Evolutionary conservation across 2,329 filamentous ascomycete species (phyloP).

Genomic region (Cercospora berteroae): DNA sequence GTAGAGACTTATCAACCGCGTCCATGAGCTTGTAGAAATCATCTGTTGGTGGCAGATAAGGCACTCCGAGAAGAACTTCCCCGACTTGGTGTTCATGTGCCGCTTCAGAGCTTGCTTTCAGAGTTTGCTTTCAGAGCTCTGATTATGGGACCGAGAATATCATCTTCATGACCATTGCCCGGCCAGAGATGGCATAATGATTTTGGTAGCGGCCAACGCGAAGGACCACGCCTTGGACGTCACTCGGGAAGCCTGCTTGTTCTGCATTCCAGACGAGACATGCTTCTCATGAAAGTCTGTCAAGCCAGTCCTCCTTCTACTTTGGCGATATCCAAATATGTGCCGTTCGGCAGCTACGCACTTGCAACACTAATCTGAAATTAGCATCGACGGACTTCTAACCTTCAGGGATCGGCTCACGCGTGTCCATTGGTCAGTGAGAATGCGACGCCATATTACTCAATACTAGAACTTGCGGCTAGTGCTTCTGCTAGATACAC

Average conservation of each 20-base stretch:
- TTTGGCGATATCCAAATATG: not conserved
- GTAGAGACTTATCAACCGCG: not conserved
- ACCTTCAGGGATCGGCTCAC: not conserved
- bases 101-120: not conserved
- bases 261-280: not conserved
- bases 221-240: not conserved
- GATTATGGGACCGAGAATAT: not conserved
- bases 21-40: not conserved
- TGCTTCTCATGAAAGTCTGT: not conserved
- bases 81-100: not conserved
- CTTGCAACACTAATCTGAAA: not conserved
- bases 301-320: not conserved
- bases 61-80: not conserved
- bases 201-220: not conserved
- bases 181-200: not conserved
- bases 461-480: not conserved
- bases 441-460: not conserved
- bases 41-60: not conserved
- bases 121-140: not conserved
- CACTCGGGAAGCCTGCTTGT: not conserved
- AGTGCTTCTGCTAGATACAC: not conserved
- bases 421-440: not conserved
- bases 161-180: not conserved
- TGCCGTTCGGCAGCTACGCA: not conserved
- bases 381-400: not conserved